Conservation (phyloP, 2,329 filamentous ascomycete species). For the Westerdykella ornata region DNA sequence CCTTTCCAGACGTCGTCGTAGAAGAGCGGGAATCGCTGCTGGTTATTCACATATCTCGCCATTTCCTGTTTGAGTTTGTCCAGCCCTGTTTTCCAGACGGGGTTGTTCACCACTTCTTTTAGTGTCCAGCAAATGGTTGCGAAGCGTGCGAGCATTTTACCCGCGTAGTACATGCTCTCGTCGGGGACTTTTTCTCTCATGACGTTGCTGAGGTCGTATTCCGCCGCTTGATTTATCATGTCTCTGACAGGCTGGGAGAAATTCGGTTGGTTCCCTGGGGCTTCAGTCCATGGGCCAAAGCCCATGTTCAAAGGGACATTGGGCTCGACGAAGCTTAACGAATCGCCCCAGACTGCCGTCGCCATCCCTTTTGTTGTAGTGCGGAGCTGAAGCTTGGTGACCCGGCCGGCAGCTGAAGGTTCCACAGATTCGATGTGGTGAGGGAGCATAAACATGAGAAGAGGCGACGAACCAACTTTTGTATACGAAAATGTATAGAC, state of each 20-base stretch:
- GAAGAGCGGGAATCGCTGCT: slow-evolving; percentile 45
- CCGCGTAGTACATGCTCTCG: slow-evolving; percentile 88
- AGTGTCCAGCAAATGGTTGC: slow-evolving; percentile 41
- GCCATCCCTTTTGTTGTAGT: slow-evolving; percentile 82
- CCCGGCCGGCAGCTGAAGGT: slow-evolving; percentile 43
- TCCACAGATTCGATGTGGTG: slow-evolving; percentile 79
- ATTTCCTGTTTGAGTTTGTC: slow-evolving; percentile 44
- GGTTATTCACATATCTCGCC: slow-evolving; percentile 43
- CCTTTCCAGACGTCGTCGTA: slow-evolving; percentile 67
- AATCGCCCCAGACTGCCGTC: slow-evolving; percentile 56
- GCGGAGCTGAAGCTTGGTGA: slow-evolving; percentile 56
- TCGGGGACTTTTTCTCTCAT: slow-evolving; percentile 66
- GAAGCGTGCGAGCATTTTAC: slow-evolving; percentile 49
- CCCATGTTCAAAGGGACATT: slow-evolving; percentile 66
- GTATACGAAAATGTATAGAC: slow-evolving; percentile 67
- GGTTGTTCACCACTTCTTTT: slow-evolving; percentile 54
- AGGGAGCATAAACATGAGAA: slow-evolving; percentile 82
- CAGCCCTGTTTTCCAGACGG: slow-evolving; percentile 44
- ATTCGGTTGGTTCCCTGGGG: slow-evolving; percentile 20
- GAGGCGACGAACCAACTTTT: slow-evolving; percentile 60
- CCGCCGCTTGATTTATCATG: slow-evolving; percentile 56
- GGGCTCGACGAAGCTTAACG: slow-evolving; percentile 63
- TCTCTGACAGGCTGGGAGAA: slow-evolving; percentile 49
- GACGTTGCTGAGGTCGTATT: slow-evolving; percentile 68
- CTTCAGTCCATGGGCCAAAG: slow-evolving; percentile 70